Base-by-base conservation (phyloP, 306 rosid species). In the Glycine tomentella region DNA sequence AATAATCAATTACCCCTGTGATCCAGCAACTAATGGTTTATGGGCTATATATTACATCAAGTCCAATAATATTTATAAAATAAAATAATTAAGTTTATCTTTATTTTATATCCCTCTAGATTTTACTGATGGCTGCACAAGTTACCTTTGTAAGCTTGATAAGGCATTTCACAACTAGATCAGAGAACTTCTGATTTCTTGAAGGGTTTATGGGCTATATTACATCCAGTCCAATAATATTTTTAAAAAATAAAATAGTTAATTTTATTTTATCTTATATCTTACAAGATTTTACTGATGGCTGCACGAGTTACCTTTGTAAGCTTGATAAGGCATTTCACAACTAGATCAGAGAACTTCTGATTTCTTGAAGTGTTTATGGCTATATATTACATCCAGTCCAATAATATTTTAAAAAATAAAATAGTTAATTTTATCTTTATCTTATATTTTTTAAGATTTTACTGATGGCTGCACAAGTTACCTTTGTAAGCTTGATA, bases 131-230 rank as follows among this genome's bases (percentile, higher is more conserved):
- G 57, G 55, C 36, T 25, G 65, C 49, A 55, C 66, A 44, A 8
- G 55, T 69, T 84, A 96, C 98, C 99, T 96, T 96, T 16, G 99
- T 96, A 77, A 96, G 97, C 85, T 96, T 96, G 70, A 96, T 96
- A n/a, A 96, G 91, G 91, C 99, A 96, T 86, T 96, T 96, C 66
- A 96, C 99, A 83, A 96, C 99, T 85, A 96, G 85, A 83, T 96
- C 99, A 75, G 97, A 90, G 61, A 96, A 96, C 83, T 96, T 96
- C 84, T 96, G 99, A 86, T 96, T 96, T 85, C 99, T 93, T 53
- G 89, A 68, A 74, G 92, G n/a, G n/a, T n/a, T n/a, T n/a, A n/a
- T n/a, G n/a, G n/a, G n/a, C n/a, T n/a, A n/a, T n/a, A 56, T 64
- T 55, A 25, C 51, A 59, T 14, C 36, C 50, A 83, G 57, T 17